Evolutionary conservation across 331 rosid species (phyloP).

Genomic region (Arachis monticola): DNA sequence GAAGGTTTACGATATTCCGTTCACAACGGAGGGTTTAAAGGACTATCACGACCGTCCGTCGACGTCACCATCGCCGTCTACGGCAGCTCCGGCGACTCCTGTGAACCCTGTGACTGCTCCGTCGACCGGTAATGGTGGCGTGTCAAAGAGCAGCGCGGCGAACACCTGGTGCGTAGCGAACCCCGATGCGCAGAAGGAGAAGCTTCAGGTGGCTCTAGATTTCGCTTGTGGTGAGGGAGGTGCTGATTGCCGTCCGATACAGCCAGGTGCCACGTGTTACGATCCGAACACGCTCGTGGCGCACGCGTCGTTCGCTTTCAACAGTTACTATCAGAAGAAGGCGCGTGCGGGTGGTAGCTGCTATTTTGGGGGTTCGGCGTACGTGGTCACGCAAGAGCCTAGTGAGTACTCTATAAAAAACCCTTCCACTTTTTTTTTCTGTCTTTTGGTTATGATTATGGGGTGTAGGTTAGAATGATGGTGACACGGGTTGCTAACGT

Average conservation of each 20-base stretch:
- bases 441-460: background rate
- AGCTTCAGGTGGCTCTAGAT: slow-evolving; percentile 75
- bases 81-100: slow-evolving; percentile 29
- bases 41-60: slow-evolving; percentile 57
- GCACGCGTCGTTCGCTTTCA: slow-evolving; percentile 93
- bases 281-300: slow-evolving; percentile 72
- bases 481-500: slow-evolving; percentile 8
- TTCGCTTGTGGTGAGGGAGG: slow-evolving; percentile 97
- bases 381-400: slow-evolving; percentile 89
- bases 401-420: slow-evolving; percentile 54
- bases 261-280: slow-evolving; percentile 73
- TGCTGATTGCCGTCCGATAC: slow-evolving; percentile 86
- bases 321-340: slow-evolving; percentile 81
- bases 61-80: slow-evolving; percentile 19
- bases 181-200: slow-evolving; percentile 59
- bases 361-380: slow-evolving; percentile 88
- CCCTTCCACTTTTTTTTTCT: background rate
- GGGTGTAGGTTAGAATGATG: slow-evolving; percentile 41
- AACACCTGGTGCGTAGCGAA: slow-evolving; percentile 95
- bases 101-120: slow-evolving; percentile 8
- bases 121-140: slow-evolving; percentile 44
- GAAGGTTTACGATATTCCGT: slow-evolving; percentile 76
- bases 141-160: slow-evolving; percentile 70
- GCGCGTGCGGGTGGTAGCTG: slow-evolving; percentile 81
- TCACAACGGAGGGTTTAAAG: slow-evolving; percentile 61